Conservation (phyloP, 768 basidiomycete species). For the Pleurotus sapidus region DNA sequence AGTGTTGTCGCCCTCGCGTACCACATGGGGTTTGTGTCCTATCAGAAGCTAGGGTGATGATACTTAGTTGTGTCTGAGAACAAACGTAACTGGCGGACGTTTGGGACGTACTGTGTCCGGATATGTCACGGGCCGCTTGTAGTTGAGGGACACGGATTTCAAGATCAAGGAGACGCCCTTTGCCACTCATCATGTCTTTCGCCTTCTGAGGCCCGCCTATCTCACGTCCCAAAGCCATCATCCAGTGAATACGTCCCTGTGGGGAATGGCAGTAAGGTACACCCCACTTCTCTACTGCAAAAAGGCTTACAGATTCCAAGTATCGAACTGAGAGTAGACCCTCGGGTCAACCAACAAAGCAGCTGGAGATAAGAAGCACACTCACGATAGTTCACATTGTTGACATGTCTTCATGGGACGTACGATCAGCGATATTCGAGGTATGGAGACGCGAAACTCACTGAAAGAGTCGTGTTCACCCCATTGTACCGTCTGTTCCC, state of each 20-base stretch:
- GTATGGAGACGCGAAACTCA: conserved; percentile 29
- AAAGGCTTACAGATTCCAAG: conserved; percentile 58
- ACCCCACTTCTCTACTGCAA: too few species aligned
- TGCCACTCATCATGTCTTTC: conserved; percentile 55
- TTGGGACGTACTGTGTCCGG: conserved; percentile 63
- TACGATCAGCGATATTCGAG: conserved; percentile 1
- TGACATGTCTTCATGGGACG: conserved; percentile 57
- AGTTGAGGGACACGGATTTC: conserved; percentile 67
- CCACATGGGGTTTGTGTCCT: conserved; percentile 51
- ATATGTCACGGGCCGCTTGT: conserved; percentile 67
- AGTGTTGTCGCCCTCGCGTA: conserved; percentile 24
- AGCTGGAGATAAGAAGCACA: conserved; percentile 3
- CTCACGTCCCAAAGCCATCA: conserved; percentile 51
- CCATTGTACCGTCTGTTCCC: conserved; percentile 78
- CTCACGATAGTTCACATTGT: conserved; percentile 73
- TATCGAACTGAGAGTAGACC: conserved; percentile 56
- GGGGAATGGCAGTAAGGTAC: too few species aligned
- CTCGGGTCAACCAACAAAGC: not conserved
- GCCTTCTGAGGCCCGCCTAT: conserved; percentile 58
- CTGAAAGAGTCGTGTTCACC: conserved; percentile 82
- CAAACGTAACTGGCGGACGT: not conserved
- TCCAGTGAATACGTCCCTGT: conserved; percentile 71
- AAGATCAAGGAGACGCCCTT: conserved; percentile 73
- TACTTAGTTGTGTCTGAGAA: not conserved
- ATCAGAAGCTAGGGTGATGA: conserved; percentile 49